These are phyloP conservation scores for Podila horticola DNA, from an alignment of 192 early-diverging fungal genomes.

Conservation along the genomic window DNA sequence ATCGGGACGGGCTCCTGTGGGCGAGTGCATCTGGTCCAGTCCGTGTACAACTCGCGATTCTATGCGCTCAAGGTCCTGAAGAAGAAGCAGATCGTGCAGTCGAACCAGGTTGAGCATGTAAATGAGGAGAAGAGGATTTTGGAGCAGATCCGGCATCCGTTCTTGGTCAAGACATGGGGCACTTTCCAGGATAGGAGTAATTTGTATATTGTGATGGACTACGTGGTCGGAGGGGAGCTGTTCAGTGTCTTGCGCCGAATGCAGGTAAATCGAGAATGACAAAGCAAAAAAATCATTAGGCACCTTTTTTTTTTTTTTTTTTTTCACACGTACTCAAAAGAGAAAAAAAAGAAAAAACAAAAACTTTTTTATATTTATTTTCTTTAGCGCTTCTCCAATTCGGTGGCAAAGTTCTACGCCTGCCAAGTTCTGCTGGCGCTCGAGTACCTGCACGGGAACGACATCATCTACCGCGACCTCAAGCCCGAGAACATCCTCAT, in stretches of 20 bases:
- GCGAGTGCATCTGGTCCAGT: constrained; percentile 91
- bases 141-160: constrained; percentile 87
- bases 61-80: constrained; percentile 97
- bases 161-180: constrained; percentile 91
- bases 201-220: constrained; percentile 96
- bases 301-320: constrained; percentile 2
- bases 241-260: constrained; percentile 79
- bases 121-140: constrained; percentile 96
- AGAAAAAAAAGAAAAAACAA: constrained; percentile 11
- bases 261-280: constrained; percentile 63
- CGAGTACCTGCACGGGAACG: constrained; percentile 82
- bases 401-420: constrained; percentile 79
- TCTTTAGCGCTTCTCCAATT: constrained; percentile 72
- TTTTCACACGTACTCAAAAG: too few relatives aligned
- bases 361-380: not conserved
- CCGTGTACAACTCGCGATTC: constrained; percentile 79
- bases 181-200: constrained; percentile 92
- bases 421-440: constrained; percentile 79
- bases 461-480: constrained; percentile 83
- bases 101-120: constrained; percentile 97
- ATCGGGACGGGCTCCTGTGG: constrained; percentile 98
- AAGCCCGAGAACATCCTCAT: constrained; percentile 86
- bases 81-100: constrained; percentile 91
- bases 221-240: constrained; percentile 94
- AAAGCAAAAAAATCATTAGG: not conserved